Evolutionary conservation across 2,329 filamentous ascomycete species (phyloP).

Genomic region (Colletotrichum chrysophilum): DNA sequence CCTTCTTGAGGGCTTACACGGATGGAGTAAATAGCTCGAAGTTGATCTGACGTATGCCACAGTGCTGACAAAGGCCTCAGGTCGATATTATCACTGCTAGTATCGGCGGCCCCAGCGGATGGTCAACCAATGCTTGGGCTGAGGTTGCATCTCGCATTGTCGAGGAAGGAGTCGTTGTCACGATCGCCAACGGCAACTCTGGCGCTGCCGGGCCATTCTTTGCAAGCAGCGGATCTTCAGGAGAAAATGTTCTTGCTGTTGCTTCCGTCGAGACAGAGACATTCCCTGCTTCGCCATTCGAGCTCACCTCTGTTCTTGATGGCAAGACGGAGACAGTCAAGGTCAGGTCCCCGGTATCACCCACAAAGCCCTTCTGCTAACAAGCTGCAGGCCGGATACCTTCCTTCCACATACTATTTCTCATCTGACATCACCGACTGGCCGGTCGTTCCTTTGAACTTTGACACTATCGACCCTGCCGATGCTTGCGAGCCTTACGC

Average conservation of each 20-base stretch:
- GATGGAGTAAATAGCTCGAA: constrained; percentile 27
- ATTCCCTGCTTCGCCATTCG: constrained; percentile 30
- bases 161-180: constrained; percentile 52
- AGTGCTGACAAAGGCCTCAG: not conserved
- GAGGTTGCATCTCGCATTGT: constrained; percentile 44
- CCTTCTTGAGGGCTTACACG: constrained; percentile 38
- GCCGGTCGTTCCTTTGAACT: constrained; percentile 29
- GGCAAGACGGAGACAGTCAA: constrained; percentile 17
- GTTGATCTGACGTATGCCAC: accelerated
- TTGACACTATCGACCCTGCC: constrained; percentile 28
- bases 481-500: constrained; percentile 33
- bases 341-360: not conserved
- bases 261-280: constrained; percentile 43
- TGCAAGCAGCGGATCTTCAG: constrained; percentile 43
- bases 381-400: constrained; percentile 31
- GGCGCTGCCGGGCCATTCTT: constrained; percentile 54
- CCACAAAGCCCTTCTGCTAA: not conserved
- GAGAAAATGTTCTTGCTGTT: constrained; percentile 46
- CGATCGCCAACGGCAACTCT: constrained; percentile 57
- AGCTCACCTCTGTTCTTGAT: constrained; percentile 33
- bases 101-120: constrained; percentile 42
- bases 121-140: constrained; percentile 39
- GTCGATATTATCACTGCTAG: constrained; percentile 48
- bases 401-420: constrained; percentile 38
- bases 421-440: constrained; percentile 39